Evolutionary conservation across 768 basidiomycete species (phyloP), one percentile per base, ranked within the genome.

Genomic region (Pleurotus pulmonarius): DNA sequence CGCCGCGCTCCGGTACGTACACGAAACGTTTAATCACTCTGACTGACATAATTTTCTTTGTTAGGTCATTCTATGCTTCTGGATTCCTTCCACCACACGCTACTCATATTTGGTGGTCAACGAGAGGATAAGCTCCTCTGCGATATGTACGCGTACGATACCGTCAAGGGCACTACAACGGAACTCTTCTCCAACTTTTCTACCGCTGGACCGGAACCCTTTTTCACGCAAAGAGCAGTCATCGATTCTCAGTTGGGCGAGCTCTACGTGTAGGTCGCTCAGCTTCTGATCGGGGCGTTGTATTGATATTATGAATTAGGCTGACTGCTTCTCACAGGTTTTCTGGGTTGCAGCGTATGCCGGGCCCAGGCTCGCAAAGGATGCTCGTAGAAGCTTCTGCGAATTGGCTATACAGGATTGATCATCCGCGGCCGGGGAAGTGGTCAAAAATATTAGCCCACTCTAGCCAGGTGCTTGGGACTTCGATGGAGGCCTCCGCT

Each of bases 31-130:
- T 7, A 1, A 3, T 20, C 12, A 20, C 41, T 54, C 6, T 3
- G 18, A 54, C 16, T 37, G 9, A 43, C 18, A 46, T 25, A 41
- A 55, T 24, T 6, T 6, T 22, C 16, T 41, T 25, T 45, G 18
- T 3, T 39, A 86, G 88, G 89, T 0, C 90, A 92, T 69, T 90
- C 89, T 3, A 92, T 93, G 90, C 80, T 91, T 3, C 74, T 91
- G 16, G 90, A 92, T 54, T 73, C 85, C 4, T 69, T 67, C 9
- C 69, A 78, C 0, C 80, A 79, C 37, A 81, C 76, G 0, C 74
- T 92, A 13, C 87, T 82, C 66, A 85, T 92, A 43, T 87, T 92
- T 60, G 88, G 83, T 9, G 90, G 91, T 1, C 85, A 88, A 66
- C 76, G 81, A 15, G 83, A 85, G 24, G 81, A 87, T 20, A 81